These are phyloP conservation scores for Saccharomyces kudriavzevii DNA, from an alignment of 805 yeast species.

Conservation along the genomic window DNA sequence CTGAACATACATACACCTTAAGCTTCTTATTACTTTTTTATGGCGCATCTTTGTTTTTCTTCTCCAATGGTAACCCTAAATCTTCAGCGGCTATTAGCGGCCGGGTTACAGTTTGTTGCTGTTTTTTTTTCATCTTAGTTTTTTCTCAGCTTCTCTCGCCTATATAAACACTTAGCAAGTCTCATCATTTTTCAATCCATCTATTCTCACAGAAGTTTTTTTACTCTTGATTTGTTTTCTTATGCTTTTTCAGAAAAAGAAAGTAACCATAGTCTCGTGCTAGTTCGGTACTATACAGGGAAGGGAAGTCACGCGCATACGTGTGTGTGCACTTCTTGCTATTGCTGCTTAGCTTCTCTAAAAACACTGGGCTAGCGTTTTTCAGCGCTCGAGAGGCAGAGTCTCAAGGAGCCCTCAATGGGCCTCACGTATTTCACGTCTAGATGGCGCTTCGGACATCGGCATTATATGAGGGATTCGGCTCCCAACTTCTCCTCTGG, in stretches of 20 bases:
- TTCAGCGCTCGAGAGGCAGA: constrained; percentile 70
- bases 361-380: constrained; percentile 33
- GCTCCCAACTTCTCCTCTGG: constrained; percentile 27
- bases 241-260: constrained; percentile 1
- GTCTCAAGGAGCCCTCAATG: constrained; percentile 26
- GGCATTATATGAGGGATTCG: constrained; percentile 1
- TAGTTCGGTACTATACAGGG: constrained; percentile 11
- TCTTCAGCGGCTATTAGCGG: background rate
- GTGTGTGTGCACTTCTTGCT: constrained; percentile 21
- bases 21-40: no score
- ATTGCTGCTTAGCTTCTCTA: constrained; percentile 28
- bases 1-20: background rate
- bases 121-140: background rate
- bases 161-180: background rate
- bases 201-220: background rate
- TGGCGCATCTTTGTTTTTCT: background rate
- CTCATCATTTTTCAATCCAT: background rate
- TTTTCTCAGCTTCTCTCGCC: background rate
- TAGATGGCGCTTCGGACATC: background rate
- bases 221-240: background rate
- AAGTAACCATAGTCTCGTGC: constrained; percentile 25
- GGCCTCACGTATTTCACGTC: constrained; percentile 3
- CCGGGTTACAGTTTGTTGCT: background rate
- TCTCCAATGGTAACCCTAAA: background rate
- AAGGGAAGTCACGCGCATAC: constrained; percentile 18